A percentile compares a stretch with the other conserved stretches of the same genome.
Conservation (phyloP, 2,329 filamentous ascomycete species). For the Microdochium bolleyi region DNA sequence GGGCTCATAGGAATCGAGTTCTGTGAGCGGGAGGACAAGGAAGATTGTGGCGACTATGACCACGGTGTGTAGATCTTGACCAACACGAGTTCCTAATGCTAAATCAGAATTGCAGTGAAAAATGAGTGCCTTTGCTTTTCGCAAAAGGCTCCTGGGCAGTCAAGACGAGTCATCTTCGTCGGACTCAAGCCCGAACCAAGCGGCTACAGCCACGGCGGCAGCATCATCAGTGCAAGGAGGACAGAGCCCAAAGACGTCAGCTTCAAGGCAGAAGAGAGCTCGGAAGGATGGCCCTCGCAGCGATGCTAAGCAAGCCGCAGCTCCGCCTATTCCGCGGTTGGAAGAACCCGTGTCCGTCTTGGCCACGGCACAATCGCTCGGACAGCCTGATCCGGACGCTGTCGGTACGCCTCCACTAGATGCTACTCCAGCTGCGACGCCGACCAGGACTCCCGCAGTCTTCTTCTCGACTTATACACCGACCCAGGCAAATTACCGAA, state of each 20-base stretch:
- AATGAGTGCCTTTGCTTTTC: slow-evolving; percentile 36
- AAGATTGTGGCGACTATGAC: background rate
- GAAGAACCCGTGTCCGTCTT: background rate
- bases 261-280: background rate
- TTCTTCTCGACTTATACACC: background rate
- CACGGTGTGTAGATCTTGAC: background rate
- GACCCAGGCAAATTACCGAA: background rate
- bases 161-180: slow-evolving; percentile 1
- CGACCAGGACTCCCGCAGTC: background rate
- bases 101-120: slow-evolving; percentile 14
- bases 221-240: background rate
- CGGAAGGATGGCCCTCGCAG: background rate
- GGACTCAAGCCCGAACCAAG: slow-evolving; percentile 3
- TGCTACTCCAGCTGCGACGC: background rate
- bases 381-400: background rate
- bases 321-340: background rate
- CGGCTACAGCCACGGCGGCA: slow-evolving; percentile 1
- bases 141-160: slow-evolving; percentile 26
- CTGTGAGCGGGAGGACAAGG: too few relatives aligned
- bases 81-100: slow-evolving; percentile 16
- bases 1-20: too few relatives aligned
- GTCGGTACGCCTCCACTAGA: background rate
- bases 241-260: background rate
- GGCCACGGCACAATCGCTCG: background rate
- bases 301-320: background rate